Evolutionary conservation across 257 asterid species (phyloP), one percentile per base, ranked within the genome.

Genomic region (Jacaranda copaia): DNA sequence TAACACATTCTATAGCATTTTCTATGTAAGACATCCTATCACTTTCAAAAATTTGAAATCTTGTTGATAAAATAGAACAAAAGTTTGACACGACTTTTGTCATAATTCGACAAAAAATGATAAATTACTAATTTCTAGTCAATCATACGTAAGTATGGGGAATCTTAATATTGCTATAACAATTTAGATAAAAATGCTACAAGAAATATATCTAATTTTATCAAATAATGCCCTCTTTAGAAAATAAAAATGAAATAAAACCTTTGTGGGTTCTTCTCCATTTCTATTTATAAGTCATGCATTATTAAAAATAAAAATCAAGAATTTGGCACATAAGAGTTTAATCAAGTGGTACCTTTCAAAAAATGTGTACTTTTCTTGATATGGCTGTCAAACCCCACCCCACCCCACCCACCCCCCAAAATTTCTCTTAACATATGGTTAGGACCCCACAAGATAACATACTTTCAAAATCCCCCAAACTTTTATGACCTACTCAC

Each of bases 401-500:
- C 60, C 59, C 59, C 58, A 7, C 11, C 53, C 76, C 58, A 11
- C 53, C 76, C 58, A 11, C 25, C 43, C 12, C 18, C 57, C 38
- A 15, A 35, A 72, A 56, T 20, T 56, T 38, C 65, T 67, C 63
- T 64, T 45, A 43, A 57, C 32, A 57, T 58, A 57, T 68, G 67
- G 36, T 6, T 13, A 68, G 55, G 84, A 19, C 84, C 84, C 80
- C 80, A 81, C 71, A 70, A 70, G 45, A 66, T 64, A 74, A 20
- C 68, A 81, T 64, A 76, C 55, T 71, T 70, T 71, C 77, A 76
- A 76, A 70, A 62, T 39, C 71, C 72, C 74, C 84, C 79, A 71
- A 81, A 80, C 81, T 81, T 77, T 77, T 65, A 81, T 76, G 78
- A 77, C 77, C 52, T 68, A 42, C 80, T 74, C 79, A 74, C 74